Evolutionary conservation across 352 stramenopile species (phyloP), one percentile per base, ranked within the genome.

Genomic region (Globisporangium camurandrum): DNA sequence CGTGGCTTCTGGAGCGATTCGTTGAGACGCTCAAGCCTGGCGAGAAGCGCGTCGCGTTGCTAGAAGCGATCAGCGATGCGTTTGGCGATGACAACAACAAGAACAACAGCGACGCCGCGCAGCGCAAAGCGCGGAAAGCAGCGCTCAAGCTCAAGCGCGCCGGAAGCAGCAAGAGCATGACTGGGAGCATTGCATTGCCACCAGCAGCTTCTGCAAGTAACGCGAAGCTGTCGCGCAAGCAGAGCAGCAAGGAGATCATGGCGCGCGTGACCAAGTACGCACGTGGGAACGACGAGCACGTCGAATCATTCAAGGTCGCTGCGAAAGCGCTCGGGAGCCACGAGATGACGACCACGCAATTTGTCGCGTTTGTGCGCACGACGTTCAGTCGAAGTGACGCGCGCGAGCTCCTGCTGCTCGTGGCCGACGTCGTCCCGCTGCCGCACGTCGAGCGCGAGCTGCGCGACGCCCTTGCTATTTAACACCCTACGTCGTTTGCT

Each of bases 261-360:
- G 70, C 81, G 24, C 64, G 62, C n/a, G 75, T 90, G 7, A 73
- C 83, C 44, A 55, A 64, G 45, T 65, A 84, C 11, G 70, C 75
- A 14, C 59, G 58, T 1, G 71, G 69, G n/a, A 59, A 87, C 41
- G n/a, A 57, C 4, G 56, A 75, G 31, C 64, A 60, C 23, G 65
- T 90, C 12, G 46, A 51, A 4, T 61, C 79, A 27, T 90, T 90
- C 51, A 87, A 86, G 52, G 69, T 77, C 31, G 71, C 71, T 14
- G 78, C 78, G 5, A 85, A 86, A 40, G 71, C 71, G 6, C 69
- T 89, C 22, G 78, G 78, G 23, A 87, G 73, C 37, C 64, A 84
- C 49, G 72, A 87, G 27, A 88, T 89, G 75, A 75, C 62, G 23
- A 69, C 67, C 4, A 56, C 70, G 46, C 71, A 69, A 24, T 89